Evolutionary conservation across 2,329 filamentous ascomycete species (phyloP), one percentile per base, ranked within the genome.

Genomic region (Ascochyta koolunga): DNA sequence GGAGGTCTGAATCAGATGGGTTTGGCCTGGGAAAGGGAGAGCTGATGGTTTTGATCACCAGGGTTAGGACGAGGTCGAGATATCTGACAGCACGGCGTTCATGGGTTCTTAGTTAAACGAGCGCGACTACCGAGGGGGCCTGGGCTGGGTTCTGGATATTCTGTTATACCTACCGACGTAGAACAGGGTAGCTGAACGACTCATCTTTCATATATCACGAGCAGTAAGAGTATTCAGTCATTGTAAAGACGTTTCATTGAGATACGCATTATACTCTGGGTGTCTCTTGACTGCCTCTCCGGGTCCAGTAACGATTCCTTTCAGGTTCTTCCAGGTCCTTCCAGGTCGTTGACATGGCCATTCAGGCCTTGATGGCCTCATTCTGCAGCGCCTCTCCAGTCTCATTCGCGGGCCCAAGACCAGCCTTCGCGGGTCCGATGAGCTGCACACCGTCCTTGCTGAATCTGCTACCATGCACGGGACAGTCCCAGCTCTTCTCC

Each of bases 401-500:
- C 68, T 68, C 64, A 55, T 71, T 60, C 24, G 61, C 65, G 7
- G 74, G 72, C 25, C 62, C 54, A 50, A 78, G 59, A 10, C 72
- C 71, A 4, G 62, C 67, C 53, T 77, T 78, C 8, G 74, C 66
- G 11, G 77, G 77, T 1, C 78, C 77, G 40, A 73, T 72, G 13
- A 79, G 45, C 56, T 74, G 74, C 16, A 76, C 61, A 1, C 78
- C 77, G 46, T 79, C 76, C 37, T 74, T 74, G 36, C 72, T 76
- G 54, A 79, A 80, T 16, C 77, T 65, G 56, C 70, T 76, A 0
- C 77, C 77, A 65, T 79, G 77, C 4, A 79, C 69, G 0, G 83
- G 82, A 58, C 82, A 85, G 66, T 85, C 83, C 61, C 65, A 68
- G 31, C 65, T 66, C 64, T 66, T 68, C 54, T 66, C 64, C 0